These are phyloP conservation scores for Oryza rufipogon DNA, from an alignment of 176 grass and related monocot genomes.

Conservation along the genomic window DNA sequence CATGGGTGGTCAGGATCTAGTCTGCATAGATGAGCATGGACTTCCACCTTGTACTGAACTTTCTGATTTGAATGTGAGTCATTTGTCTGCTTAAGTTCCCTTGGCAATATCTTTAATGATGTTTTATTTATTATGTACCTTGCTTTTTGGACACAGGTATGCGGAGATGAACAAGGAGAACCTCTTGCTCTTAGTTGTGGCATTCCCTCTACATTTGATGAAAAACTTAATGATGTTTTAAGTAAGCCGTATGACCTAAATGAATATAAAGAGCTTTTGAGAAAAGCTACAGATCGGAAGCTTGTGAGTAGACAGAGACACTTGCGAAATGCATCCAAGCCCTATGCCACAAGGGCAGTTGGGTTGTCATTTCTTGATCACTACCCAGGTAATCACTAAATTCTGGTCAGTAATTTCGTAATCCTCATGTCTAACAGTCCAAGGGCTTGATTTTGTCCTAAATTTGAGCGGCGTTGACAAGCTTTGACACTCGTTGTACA, in stretches of 20 bases:
- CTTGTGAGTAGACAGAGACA: conserved; percentile 53
- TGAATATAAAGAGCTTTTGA: conserved; percentile 68
- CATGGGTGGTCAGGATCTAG: conserved; percentile 26
- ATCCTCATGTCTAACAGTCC: background rate
- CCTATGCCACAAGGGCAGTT: conserved; percentile 41
- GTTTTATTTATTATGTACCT: background rate
- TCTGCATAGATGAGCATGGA: conserved; percentile 24
- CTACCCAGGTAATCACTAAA: conserved; percentile 52
- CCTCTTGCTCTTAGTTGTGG: conserved; percentile 33
- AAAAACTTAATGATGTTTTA: conserved; percentile 58
- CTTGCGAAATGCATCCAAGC: conserved; percentile 61
- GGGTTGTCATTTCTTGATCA: conserved; percentile 67
- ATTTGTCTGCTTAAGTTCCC: background rate
- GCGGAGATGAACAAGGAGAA: conserved; percentile 27
- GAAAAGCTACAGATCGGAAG: conserved; percentile 55
- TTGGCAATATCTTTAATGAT: conserved; percentile 22
- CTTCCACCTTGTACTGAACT: conserved; percentile 12
- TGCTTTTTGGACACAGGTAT: conserved; percentile 26
- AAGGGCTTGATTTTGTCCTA: background rate
- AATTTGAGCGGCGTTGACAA: background rate
- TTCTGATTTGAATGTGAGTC: conserved; percentile 39
- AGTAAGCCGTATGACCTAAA: conserved; percentile 57
- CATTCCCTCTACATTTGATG: conserved; percentile 56
- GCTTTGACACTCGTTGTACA: conserved; percentile 12
- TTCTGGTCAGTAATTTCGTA: background rate